Base-by-base conservation (phyloP, 2,329 filamentous ascomycete species). In the Fusarium sp. region DNA sequence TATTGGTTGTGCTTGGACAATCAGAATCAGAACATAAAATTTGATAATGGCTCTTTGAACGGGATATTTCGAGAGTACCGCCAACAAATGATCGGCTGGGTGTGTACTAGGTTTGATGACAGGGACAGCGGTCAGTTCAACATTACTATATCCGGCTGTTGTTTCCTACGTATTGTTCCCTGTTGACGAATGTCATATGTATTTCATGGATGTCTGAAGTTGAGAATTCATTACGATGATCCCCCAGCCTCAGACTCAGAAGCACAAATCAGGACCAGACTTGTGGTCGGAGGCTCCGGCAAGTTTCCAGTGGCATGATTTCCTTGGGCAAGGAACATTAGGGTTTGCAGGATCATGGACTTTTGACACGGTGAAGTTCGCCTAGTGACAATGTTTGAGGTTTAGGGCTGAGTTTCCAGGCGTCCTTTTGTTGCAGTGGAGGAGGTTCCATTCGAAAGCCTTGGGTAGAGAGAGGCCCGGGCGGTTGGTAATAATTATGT, bases 71-170 rank as follows among this genome's bases (percentile, higher is more conserved):
- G 30, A 56, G 14, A 44, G 44, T 54, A 50, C 41, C 36, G 42
- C 55, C 41, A 48, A 48, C 36, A 48, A 33, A 68, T 33, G 22
- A 53, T 48, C 39, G 36, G 30, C 35, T 47, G 36, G 30, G 36
- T 47, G 36, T 26, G 36, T 53, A 33, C 41, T 50, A 22, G 42
- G 42, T 44, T 44, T 66, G 53, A 41, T 48, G 54, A 39, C 42
- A 53, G 53, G 57, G 64, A 65, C 59, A 73, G 59, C 61, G 59
- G 65, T 57, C 55, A 64, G 18, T 57, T 71, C 31, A 24, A 54
- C 36, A 48, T 53, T 18, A 56, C 62, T 59, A 61, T 28, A 53
- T 58, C 16, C 15, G 24, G 48, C 15, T 48, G 61, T 61, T 68
- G 28, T 53, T 42, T 55, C 20, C 45, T 30, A 33, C 57, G 50